Percentiles rank a stretch among this genome's conserved stretches.
Conservation (phyloP, 305 asterid genomes). For the Stenogyne calaminthoides region DNA sequence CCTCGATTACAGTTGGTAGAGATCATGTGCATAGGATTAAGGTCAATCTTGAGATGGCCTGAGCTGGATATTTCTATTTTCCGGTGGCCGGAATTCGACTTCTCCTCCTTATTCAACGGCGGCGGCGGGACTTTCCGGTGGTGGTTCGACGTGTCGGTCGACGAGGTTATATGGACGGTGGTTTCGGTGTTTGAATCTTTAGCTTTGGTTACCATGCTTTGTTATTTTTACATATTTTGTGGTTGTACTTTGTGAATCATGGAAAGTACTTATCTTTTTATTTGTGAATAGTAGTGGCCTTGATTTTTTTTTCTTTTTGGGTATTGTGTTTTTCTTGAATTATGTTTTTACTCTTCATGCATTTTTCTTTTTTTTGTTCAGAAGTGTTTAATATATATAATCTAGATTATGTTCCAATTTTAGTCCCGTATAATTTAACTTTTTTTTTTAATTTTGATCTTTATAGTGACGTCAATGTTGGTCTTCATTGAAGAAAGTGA, state of each 20-base stretch:
- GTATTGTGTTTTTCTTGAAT: too few species aligned
- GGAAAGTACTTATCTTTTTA: neutral
- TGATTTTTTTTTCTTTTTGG: too few species aligned
- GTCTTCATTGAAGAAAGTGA: too few species aligned
- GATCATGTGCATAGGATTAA: constrained; percentile 38
- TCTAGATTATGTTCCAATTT: too few species aligned
- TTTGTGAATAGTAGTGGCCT: neutral
- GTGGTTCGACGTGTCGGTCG: constrained; percentile 40
- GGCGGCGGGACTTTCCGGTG: constrained; percentile 38
- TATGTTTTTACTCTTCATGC: neutral
- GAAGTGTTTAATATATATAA: too few species aligned
- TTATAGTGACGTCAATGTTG: too few species aligned
- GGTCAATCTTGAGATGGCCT: constrained; percentile 57
- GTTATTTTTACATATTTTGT: constrained; percentile 60
- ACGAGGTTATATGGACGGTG: constrained; percentile 50
- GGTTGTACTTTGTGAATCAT: constrained; percentile 57
- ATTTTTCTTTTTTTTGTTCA: neutral
- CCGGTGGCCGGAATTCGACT: constrained; percentile 54
- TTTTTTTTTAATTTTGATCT: too few species aligned
- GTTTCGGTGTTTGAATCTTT: constrained; percentile 47
- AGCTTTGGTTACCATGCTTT: constrained; percentile 54
- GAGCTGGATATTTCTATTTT: constrained; percentile 42
- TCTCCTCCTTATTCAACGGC: constrained; percentile 29
- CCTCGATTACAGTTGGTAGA: neutral
- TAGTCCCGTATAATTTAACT: too few species aligned